Percentiles rank a stretch among this genome's conserved stretches.
Conservation (phyloP, 306 rosid genomes). For the Glycine soja region DNA sequence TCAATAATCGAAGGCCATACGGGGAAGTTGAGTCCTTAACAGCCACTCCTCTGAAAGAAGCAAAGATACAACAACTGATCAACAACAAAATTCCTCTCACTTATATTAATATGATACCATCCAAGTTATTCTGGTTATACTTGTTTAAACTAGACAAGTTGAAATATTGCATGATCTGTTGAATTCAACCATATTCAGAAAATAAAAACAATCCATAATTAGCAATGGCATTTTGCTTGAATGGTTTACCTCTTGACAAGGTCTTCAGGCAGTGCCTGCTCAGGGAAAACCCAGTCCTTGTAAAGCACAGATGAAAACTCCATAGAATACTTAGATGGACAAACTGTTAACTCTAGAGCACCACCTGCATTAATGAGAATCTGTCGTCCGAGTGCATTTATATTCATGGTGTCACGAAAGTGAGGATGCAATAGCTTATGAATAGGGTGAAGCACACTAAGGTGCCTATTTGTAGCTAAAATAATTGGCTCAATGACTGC, state of each 20-base stretch:
- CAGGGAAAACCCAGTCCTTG: constrained; percentile 76
- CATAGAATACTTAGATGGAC: constrained; percentile 66
- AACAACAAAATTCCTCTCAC: neutral
- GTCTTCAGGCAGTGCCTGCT: constrained; percentile 81
- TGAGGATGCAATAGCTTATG: constrained; percentile 81
- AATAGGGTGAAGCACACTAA: constrained; percentile 85
- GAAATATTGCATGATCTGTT: neutral
- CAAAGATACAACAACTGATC: constrained; percentile 35
- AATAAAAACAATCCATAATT: neutral
- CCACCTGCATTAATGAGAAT: constrained; percentile 79
- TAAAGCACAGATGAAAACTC: constrained; percentile 75
- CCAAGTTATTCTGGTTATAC: neutral
- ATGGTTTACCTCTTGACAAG: constrained; percentile 74
- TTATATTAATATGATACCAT: constrained; percentile 1
- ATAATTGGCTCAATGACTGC: constrained; percentile 79
- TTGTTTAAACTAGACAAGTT: neutral
- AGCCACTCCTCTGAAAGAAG: constrained; percentile 66
- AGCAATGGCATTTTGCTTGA: constrained; percentile 17
- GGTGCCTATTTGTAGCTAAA: constrained; percentile 81
- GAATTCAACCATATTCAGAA: neutral
- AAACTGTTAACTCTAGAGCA: constrained; percentile 67
- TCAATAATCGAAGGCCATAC: constrained; percentile 55
- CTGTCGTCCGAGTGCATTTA: constrained; percentile 76
- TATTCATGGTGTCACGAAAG: constrained; percentile 82
- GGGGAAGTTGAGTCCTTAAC: constrained; percentile 50